Evolutionary conservation across 306 rosid species (phyloP).

Genomic region (Fragaria iinumae): DNA sequence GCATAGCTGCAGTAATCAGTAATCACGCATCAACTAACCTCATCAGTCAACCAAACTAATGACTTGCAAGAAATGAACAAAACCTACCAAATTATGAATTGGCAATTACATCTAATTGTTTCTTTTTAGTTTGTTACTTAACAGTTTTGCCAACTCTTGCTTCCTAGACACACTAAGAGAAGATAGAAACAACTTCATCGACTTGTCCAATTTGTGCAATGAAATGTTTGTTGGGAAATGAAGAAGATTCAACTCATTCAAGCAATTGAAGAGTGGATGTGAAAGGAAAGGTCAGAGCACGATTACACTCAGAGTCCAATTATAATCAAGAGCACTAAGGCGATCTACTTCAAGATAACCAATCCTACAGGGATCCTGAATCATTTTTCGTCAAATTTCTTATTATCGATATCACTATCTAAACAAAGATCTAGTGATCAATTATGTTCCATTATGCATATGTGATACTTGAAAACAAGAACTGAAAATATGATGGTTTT

Average conservation of each 20-base stretch:
- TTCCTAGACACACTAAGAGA: neutral
- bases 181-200: neutral
- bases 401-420: neutral
- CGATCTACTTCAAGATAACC: neutral
- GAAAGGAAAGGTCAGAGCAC: neutral
- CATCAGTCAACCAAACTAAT: neutral
- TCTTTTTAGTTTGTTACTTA: neutral
- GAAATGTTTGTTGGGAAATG: neutral
- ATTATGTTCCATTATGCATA: no score
- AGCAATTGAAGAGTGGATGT: neutral
- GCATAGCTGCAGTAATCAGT: conserved; percentile 64
- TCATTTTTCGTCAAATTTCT: neutral
- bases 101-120: neutral
- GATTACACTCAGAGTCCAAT: neutral
- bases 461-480: neutral
- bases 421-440: neutral
- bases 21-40: conserved; percentile 9
- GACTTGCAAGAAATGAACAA: neutral
- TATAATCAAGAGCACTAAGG: neutral
- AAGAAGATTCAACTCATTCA: neutral
- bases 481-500: neutral
- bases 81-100: neutral
- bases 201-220: neutral
- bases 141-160: neutral
- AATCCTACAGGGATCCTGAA: neutral